Percentiles rank a stretch among this genome's conserved stretches.
Evolutionary conservation across 2,329 filamentous ascomycete species (phyloP).

Genomic region (Ophiocordyceps unilateralis): DNA sequence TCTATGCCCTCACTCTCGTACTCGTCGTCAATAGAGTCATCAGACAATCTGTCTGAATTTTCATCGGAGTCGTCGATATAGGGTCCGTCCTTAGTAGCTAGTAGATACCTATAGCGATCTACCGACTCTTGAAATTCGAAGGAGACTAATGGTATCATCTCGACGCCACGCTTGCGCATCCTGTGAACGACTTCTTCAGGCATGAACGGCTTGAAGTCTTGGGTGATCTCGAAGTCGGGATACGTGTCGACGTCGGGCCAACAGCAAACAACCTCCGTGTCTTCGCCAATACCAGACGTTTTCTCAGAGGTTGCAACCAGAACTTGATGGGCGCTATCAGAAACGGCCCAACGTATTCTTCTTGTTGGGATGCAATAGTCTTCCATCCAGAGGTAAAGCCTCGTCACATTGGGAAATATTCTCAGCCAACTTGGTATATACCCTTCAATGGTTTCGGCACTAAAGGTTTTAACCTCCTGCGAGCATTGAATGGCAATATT

Average conservation of each 20-base stretch:
- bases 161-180: conserved; percentile 5
- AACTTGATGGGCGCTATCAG: conserved; percentile 12
- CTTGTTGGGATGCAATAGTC: not conserved
- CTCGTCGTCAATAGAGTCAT: conserved; percentile 7
- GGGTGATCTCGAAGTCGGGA: conserved; percentile 10
- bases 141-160: conserved; percentile 13
- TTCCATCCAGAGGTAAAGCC: conserved; percentile 8
- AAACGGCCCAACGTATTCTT: conserved; percentile 14
- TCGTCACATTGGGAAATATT: conserved; percentile 10
- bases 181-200: accelerated
- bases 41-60: not conserved
- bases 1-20: conserved; percentile 24
- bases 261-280: conserved; percentile 10
- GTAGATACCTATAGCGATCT: conserved; percentile 5
- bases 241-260: conserved; percentile 17
- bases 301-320: conserved; percentile 10
- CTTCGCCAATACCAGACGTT: conserved; percentile 8
- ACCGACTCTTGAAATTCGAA: conserved; percentile 10
- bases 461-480: too few species aligned
- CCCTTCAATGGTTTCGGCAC: not conserved
- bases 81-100: conserved; percentile 1
- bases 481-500: not conserved
- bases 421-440: not conserved
- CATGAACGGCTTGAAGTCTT: too few species aligned
- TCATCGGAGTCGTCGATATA: not conserved